Percentiles rank a stretch among this genome's conserved stretches.
These are phyloP conservation scores for Scytalidium sp. DNA, from an alignment of 2,329 filamentous ascomycete species.

Conservation along the genomic window DNA sequence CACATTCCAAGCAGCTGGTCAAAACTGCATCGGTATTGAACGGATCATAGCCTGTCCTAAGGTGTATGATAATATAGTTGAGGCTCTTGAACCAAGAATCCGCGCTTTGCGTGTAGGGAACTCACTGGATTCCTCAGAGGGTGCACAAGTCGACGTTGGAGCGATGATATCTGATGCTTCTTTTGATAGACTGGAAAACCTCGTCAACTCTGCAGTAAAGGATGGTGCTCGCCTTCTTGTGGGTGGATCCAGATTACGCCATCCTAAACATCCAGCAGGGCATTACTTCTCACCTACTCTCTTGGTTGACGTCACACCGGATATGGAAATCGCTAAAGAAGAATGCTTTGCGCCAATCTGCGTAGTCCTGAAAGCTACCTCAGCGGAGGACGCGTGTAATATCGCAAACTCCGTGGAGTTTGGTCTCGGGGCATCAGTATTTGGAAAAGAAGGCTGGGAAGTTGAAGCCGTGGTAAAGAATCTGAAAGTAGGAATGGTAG, in stretches of 20 bases:
- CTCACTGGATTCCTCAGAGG: slow-evolving; percentile 47
- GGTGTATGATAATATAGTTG: slow-evolving; percentile 72
- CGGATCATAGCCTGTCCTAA: slow-evolving; percentile 77
- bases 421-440: slow-evolving; percentile 85
- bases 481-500: slow-evolving; percentile 83
- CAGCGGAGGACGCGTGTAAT: slow-evolving; percentile 60
- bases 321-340: slow-evolving; percentile 83
- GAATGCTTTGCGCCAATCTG: slow-evolving; percentile 95
- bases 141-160: slow-evolving; percentile 70
- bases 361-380: slow-evolving; percentile 73
- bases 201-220: slow-evolving; percentile 74
- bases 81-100: slow-evolving; percentile 71
- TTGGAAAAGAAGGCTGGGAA: slow-evolving; percentile 64
- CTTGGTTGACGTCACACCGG: slow-evolving; percentile 79
- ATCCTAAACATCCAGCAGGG: slow-evolving; percentile 72
- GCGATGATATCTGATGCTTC: slow-evolving; percentile 80
- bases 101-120: slow-evolving; percentile 73
- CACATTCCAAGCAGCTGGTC: slow-evolving; percentile 90
- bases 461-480: slow-evolving; percentile 63
- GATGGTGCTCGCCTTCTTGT: slow-evolving; percentile 78
- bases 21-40: slow-evolving; percentile 98
- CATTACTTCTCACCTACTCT: slow-evolving; percentile 94
- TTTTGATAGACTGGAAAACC: slow-evolving; percentile 71
- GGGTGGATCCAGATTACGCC: slow-evolving; percentile 69
- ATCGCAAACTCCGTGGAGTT: slow-evolving; percentile 84